Conservation (phyloP, 306 rosid genomes). For the Fagus sylvatica region DNA sequence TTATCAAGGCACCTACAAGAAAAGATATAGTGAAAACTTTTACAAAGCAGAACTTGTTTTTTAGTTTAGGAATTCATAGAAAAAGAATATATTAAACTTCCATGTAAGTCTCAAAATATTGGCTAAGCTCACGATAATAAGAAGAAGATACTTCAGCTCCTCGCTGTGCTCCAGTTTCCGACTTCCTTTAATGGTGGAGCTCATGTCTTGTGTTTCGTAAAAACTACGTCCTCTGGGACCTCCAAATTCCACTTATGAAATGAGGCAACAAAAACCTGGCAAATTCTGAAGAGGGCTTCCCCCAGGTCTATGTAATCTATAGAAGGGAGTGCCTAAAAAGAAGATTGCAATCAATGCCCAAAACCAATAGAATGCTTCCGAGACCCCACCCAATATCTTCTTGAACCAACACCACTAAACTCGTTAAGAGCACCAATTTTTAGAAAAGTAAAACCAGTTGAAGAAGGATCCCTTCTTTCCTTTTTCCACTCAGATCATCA, state of each 20-base stretch:
- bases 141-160: slow-evolving; percentile 61
- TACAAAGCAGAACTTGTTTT: neutral
- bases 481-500: slow-evolving; percentile 74
- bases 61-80: neutral
- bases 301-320: slow-evolving; percentile 93
- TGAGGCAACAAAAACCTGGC: slow-evolving; percentile 90
- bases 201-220: slow-evolving; percentile 69
- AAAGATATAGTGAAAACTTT: neutral
- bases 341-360: slow-evolving; percentile 79
- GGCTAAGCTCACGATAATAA: neutral
- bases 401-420: slow-evolving; percentile 85
- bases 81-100: neutral
- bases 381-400: slow-evolving; percentile 95
- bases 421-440: slow-evolving; percentile 92
- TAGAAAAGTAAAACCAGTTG: slow-evolving; percentile 94
- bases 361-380: slow-evolving; percentile 74
- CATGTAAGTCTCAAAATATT: neutral
- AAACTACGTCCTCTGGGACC: slow-evolving; percentile 74
- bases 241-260: slow-evolving; percentile 53
- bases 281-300: slow-evolving; percentile 91
- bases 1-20: slow-evolving; percentile 79
- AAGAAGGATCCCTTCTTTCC: slow-evolving; percentile 85
- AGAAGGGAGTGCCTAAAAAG: slow-evolving; percentile 77
- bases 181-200: slow-evolving; percentile 88
- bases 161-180: slow-evolving; percentile 81